Evolutionary conservation across 257 asterid genomes (phyloP), one percentile per base, ranked within the genome.

Genomic region (Striga asiatica): DNA sequence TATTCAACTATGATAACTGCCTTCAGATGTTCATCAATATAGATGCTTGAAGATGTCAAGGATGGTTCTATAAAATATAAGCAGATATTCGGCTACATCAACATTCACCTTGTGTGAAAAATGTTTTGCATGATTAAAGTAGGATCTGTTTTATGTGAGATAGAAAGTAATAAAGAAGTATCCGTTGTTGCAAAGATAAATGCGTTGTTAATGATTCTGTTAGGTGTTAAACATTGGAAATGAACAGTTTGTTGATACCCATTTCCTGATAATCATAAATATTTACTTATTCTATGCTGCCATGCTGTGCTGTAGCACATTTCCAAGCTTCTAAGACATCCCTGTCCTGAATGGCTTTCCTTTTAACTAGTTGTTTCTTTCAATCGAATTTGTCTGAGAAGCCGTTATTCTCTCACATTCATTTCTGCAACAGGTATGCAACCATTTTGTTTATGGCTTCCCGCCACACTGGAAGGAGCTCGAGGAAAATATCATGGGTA

Each of bases 401-500:
- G 55, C 61, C 58, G 59, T 9, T 56, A 38, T 67, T 65, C 12
- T 42, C 35, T 10, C 14, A 55, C 55, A 48, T 58, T 64, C 61
- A 19, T 56, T 66, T 46, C 43, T 71, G 57, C 25, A 67, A 61
- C 78, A 88, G 97, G 83, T 82, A 21, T 73, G 50, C 23, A 24
- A 74, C 57, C 81, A 77, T 77, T 88, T 88, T 66, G 22, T 66
- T 56, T 64, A 73, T 23, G 95, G 97, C 24, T 88, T 88, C 74
- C 97, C 97, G 32, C 64, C 78, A 14, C 54, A 63, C 63, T 88
- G 97, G 95, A 82, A 85, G 80, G 72, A 47, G 54, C 77, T 54
- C 52, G 74, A 69, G 45, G 70, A 69, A 41, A 70, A 66, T 28
- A 66, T 55, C 69, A 41, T 61, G 43, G 70, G 42, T 52, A 66